These are phyloP conservation scores for Seminavis robusta DNA, from an alignment of 108 stramenopile genomes.

Conservation along the genomic window DNA sequence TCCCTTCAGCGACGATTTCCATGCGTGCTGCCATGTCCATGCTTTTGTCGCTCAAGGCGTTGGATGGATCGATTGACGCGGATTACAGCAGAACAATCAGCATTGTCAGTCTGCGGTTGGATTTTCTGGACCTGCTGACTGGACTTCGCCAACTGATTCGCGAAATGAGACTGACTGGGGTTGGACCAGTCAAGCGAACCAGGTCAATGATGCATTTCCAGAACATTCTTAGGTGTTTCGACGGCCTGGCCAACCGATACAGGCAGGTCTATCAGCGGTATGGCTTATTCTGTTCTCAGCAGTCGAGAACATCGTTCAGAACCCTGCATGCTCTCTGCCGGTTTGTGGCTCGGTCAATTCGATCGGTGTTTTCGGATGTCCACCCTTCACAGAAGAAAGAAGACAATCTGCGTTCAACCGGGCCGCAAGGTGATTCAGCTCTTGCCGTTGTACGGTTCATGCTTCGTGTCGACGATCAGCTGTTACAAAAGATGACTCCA, in stretches of 20 bases:
- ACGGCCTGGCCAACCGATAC: slow-evolving; percentile 21
- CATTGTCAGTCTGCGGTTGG: slow-evolving; percentile 32
- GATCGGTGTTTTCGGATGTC: slow-evolving; percentile 19
- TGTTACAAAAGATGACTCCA: slow-evolving; percentile 18
- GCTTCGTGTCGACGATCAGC: slow-evolving; percentile 17
- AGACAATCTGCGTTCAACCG: too few relatives aligned
- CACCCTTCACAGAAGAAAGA: slow-evolving; percentile 5
- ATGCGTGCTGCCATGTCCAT: slow-evolving; percentile 22
- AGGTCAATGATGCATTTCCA: slow-evolving; percentile 27
- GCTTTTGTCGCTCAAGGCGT: slow-evolving; percentile 4
- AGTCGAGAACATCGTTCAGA: slow-evolving; percentile 31
- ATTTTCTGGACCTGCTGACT: slow-evolving; percentile 33
- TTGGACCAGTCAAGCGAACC: slow-evolving; percentile 34
- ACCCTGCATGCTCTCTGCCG: slow-evolving; percentile 25
- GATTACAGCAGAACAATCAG: too few relatives aligned
- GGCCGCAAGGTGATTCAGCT: slow-evolving; percentile 10
- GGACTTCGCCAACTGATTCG: slow-evolving; percentile 29
- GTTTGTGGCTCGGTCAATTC: slow-evolving; percentile 14
- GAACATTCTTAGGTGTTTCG: slow-evolving; percentile 20
- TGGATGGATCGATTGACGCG: neutral
- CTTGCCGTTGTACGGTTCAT: slow-evolving; percentile 26
- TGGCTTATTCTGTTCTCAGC: slow-evolving; percentile 33
- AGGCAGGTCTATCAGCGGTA: slow-evolving; percentile 20
- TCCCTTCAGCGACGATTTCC: slow-evolving; percentile 15
- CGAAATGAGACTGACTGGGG: slow-evolving; percentile 43